A percentile compares a stretch with the other conserved stretches of the same genome.
These are phyloP conservation scores for Trifolium repens DNA, from an alignment of 306 rosid genomes.

Conservation along the genomic window DNA sequence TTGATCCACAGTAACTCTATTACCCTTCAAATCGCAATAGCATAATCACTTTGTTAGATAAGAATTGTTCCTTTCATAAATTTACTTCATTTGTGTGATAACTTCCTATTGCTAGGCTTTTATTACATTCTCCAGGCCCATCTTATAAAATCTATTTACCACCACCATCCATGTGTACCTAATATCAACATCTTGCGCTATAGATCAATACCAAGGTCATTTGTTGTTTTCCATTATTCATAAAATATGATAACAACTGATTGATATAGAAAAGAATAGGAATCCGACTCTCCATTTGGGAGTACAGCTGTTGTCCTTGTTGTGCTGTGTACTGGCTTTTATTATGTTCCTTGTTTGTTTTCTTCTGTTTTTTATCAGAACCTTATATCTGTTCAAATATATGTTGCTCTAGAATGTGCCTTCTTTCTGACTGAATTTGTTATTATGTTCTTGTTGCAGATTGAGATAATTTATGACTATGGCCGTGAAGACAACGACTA, in stretches of 20 bases:
- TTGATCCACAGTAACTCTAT: background rate
- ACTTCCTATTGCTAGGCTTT: constrained; percentile 8
- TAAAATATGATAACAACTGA: background rate
- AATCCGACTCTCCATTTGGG: background rate
- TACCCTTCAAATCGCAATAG: background rate
- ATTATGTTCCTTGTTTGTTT: background rate
- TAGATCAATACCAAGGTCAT: background rate
- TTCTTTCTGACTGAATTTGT: constrained; percentile 42
- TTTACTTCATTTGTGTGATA: constrained; percentile 8
- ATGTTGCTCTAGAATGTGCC: background rate
- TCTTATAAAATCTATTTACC: background rate
- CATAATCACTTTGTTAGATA: constrained; percentile 9
- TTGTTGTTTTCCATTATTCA: constrained; percentile 14
- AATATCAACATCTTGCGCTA: constrained; percentile 6
- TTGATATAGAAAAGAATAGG: background rate
- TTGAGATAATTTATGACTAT: constrained; percentile 83
- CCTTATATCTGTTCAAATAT: constrained; percentile 19
- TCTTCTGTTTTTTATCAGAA: background rate
- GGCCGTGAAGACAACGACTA: constrained; percentile 83
- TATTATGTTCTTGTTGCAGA: constrained; percentile 50
- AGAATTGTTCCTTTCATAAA: background rate
- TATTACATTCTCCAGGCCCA: background rate
- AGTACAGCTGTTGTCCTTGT: background rate
- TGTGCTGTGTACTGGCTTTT: constrained; percentile 11
- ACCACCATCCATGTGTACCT: constrained; percentile 3